Percentiles rank a stretch among this genome's conserved stretches.
Evolutionary conservation across 495 filamentous ascomycete species (phyloP).

Genomic region (Penicillium herquei): DNA sequence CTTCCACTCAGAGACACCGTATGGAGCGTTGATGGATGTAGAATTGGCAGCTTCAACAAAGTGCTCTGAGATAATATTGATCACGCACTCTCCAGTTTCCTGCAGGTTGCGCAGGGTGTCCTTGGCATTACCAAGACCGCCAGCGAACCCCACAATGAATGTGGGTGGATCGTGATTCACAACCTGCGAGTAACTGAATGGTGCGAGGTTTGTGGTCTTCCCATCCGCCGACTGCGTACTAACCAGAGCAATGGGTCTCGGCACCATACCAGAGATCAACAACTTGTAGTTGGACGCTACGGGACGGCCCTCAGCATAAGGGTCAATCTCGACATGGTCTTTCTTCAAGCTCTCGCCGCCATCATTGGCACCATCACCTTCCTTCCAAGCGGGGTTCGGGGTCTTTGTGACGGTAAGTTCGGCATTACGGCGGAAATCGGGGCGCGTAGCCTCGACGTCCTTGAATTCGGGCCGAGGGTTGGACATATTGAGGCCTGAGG

Average conservation of each 20-base stretch:
- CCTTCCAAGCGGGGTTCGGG: slow-evolving; percentile 70
- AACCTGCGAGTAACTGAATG: slow-evolving; percentile 81
- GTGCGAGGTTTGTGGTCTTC: slow-evolving; percentile 71
- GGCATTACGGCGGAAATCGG: slow-evolving; percentile 55
- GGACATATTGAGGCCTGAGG: slow-evolving; percentile 21
- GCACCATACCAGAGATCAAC: slow-evolving; percentile 81
- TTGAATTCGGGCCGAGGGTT: slow-evolving; percentile 67
- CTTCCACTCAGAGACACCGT: slow-evolving; percentile 78
- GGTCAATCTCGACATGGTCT: slow-evolving; percentile 77
- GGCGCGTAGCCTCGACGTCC: slow-evolving; percentile 68
- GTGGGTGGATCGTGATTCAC: slow-evolving; percentile 88
- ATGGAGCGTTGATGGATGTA: slow-evolving; percentile 72
- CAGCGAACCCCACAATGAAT: slow-evolving; percentile 73
- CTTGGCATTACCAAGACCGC: slow-evolving; percentile 57
- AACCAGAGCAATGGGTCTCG: slow-evolving; percentile 70
- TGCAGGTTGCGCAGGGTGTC: slow-evolving; percentile 74
- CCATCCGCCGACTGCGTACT: slow-evolving; percentile 60
- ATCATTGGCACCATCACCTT: slow-evolving; percentile 74
- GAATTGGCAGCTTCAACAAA: slow-evolving; percentile 88
- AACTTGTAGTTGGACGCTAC: slow-evolving; percentile 84
- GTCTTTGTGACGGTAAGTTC: slow-evolving; percentile 67
- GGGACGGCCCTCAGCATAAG: slow-evolving; percentile 68
- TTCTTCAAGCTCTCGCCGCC: slow-evolving; percentile 52
- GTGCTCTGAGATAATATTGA: slow-evolving; percentile 85
- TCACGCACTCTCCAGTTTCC: slow-evolving; percentile 68